Evolutionary conservation across 1,139 yeast genomes (phyloP).

Genomic region (Yamadazyma songkhlaensis): DNA sequence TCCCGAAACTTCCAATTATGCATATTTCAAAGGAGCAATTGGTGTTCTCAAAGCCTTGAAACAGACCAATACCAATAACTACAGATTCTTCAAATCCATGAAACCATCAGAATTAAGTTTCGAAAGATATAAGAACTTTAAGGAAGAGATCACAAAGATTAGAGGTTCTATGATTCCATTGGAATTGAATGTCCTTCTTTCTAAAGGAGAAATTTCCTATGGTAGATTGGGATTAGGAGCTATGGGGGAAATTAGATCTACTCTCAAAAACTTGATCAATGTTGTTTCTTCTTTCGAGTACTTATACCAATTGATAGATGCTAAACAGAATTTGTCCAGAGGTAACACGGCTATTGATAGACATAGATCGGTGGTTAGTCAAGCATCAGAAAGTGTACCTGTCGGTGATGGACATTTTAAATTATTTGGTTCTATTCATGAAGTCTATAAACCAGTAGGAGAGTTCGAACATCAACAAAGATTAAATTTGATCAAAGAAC

Average conservation of each 20-base stretch:
- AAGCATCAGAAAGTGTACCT: constrained; percentile 4
- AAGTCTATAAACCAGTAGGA: constrained; percentile 31
- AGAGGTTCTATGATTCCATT: constrained; percentile 20
- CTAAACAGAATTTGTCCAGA: constrained; percentile 15
- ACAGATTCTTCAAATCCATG: constrained; percentile 23
- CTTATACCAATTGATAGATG: constrained; percentile 30
- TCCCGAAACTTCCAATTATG: constrained; percentile 30
- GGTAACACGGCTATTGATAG: constrained; percentile 19
- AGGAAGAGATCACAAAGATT: constrained; percentile 18
- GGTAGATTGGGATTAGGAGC: constrained; percentile 31
- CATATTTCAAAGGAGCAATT: constrained; percentile 19
- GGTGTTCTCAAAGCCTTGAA: constrained; percentile 17
- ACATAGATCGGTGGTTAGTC: constrained; percentile 14
- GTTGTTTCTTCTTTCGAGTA: constrained; percentile 27
- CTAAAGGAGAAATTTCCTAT: constrained; percentile 24
- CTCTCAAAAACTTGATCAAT: constrained; percentile 22
- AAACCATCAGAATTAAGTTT: constrained; percentile 28
- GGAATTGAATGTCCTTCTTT: constrained; percentile 21
- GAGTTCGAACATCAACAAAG: constrained; percentile 25
- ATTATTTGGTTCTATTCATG: constrained; percentile 25
- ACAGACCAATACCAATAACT: constrained; percentile 19
- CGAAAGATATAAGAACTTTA: constrained; percentile 20
- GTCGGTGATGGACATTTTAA: constrained; percentile 18
- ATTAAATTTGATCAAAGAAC: constrained; percentile 18
- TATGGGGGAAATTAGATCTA: constrained; percentile 24